Evolutionary conservation across 306 rosid species (phyloP).

Genomic region (Quercus variabilis): DNA sequence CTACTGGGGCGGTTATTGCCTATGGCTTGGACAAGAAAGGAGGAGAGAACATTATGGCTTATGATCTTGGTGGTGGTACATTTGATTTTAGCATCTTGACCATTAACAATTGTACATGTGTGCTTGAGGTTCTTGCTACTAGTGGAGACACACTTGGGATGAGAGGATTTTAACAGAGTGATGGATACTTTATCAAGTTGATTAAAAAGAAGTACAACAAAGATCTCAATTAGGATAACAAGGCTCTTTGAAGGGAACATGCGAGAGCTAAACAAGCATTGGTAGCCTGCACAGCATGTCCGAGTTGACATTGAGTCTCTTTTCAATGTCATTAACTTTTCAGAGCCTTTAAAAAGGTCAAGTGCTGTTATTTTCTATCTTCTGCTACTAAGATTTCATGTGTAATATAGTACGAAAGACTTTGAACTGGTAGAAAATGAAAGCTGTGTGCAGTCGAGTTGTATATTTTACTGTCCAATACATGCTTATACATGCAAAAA

Average conservation of each 20-base stretch:
- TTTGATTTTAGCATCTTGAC: constrained; percentile 59
- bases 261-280: constrained; percentile 56
- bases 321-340: too few relatives aligned
- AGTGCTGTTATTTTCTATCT: too few relatives aligned
- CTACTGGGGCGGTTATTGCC: constrained; percentile 49
- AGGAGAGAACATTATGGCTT: constrained; percentile 42
- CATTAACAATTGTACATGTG: constrained; percentile 39
- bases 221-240: constrained; percentile 43
- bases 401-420: too few relatives aligned
- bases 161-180: constrained; percentile 62
- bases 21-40: constrained; percentile 46
- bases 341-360: too few relatives aligned
- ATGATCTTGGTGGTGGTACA: constrained; percentile 63
- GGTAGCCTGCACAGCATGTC: constrained; percentile 50
- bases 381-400: too few relatives aligned
- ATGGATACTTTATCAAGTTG: constrained; percentile 51
- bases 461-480: too few relatives aligned
- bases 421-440: too few relatives aligned
- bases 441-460: too few relatives aligned
- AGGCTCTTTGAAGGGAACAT: constrained; percentile 44
- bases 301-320: not conserved
- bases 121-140: constrained; percentile 46
- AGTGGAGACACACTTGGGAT: constrained; percentile 63
- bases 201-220: constrained; percentile 46
- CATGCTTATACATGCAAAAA: too few relatives aligned